Evolutionary conservation across 73 alveolate species (phyloP), one percentile per base, ranked within the genome.

Genomic region (Paramecium biaurelia): DNA sequence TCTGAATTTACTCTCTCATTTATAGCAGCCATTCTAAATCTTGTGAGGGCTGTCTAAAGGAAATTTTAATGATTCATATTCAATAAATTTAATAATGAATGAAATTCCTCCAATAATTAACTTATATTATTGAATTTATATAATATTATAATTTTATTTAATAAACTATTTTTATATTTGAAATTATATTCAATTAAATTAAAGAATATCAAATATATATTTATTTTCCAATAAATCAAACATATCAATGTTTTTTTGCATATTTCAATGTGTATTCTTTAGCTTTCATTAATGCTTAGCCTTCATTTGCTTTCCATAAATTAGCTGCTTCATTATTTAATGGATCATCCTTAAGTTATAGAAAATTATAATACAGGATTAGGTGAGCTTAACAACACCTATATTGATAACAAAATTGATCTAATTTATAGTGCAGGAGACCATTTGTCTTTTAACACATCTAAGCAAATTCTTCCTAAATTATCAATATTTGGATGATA

Each of bases 371-470:
- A 7, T 70, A 70, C 87, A 28, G 97, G 96, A 92, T 95, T 95
- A 23, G 99, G 99, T 53, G 97, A 98, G 72, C 97, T 92, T 56
- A 97, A 92, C 57, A 97, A 93, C 42, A 97, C 95, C 92, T 97
- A 96, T 30, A 97, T 96, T 8, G 98, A 93, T 38, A 97, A 85
- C 58, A 97, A 89, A 6, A 96, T 98, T 1, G 98, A 93, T 93
- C 99, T 95, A 70, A 97, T 97, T 93, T 96, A 93, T 12, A 96
- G 92, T 26, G 99, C 99, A 5, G 99, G 99, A 92, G 97, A 87
- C 99, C 99, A 97, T 72, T 97, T 96, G 63, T 97, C 96, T 92
- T 96, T 95, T 89, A 97, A 92, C 74, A 96, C 94, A 92, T 97
- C 99, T 37, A 97, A 92, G 76, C 99, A 97, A 47, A 97, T 97